Conservation (phyloP, 352 stramenopile species). For the Phytophthora nicotianae region DNA sequence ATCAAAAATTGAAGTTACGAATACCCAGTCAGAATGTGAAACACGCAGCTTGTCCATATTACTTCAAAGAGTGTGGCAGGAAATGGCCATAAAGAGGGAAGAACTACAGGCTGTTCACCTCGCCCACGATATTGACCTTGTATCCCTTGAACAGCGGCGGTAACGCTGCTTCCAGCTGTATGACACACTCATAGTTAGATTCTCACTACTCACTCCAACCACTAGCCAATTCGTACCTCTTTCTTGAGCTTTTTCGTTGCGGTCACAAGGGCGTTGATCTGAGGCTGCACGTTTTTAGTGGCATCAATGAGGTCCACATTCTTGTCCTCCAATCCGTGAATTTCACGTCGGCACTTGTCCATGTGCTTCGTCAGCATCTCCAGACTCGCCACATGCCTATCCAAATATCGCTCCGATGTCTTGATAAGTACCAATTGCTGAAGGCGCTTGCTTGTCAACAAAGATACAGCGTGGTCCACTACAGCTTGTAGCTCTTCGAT, state of each 20-base stretch:
- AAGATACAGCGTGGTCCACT: slow-evolving; percentile 48
- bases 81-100: background rate
- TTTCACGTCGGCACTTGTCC: slow-evolving; percentile 73
- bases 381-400: slow-evolving; percentile 68
- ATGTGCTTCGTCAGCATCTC: slow-evolving; percentile 78
- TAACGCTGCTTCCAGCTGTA: slow-evolving; percentile 62
- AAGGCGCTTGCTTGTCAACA: slow-evolving; percentile 68
- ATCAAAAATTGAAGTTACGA: background rate
- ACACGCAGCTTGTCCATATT: slow-evolving; percentile 1
- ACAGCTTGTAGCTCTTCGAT: slow-evolving; percentile 48
- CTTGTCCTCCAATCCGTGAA: slow-evolving; percentile 72
- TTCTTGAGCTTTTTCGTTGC: slow-evolving; percentile 76
- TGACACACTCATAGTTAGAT: slow-evolving; percentile 10
- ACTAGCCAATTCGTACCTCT: slow-evolving; percentile 42
- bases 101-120: slow-evolving; percentile 73
- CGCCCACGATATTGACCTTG: slow-evolving; percentile 83
- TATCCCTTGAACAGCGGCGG: slow-evolving; percentile 77
- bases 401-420: slow-evolving; percentile 73
- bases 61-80: background rate
- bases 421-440: slow-evolving; percentile 81
- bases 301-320: slow-evolving; percentile 72
- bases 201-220: background rate
- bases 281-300: slow-evolving; percentile 52
- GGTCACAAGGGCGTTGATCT: slow-evolving; percentile 56
- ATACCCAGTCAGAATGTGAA: background rate